Evolutionary conservation across 768 basidiomycete genomes (phyloP), one percentile per base, ranked within the genome.

Genomic region (Mycena rosella): DNA sequence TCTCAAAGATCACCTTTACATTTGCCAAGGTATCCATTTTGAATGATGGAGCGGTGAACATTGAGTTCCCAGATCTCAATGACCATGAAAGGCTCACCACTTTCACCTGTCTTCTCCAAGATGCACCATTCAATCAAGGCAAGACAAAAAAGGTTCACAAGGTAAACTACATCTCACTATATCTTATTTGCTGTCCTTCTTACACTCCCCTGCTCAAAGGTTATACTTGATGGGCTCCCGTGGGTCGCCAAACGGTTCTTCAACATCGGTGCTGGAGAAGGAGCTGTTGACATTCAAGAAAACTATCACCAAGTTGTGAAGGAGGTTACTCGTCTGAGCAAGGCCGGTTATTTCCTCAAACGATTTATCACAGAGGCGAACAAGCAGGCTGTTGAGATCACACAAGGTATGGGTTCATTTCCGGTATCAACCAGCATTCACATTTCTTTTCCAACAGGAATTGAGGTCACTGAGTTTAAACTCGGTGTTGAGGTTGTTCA

Each of bases 361-460:
- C 17, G 44, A 45, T 59, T 59, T 27, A 34, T 59, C 34, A 30
- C 44, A n/a, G 57, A 44, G 27, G 57, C 57, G n/a, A 59, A 34
- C 14, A 18, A 34, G 8, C 27, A 40, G 38, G 57, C 22, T 22
- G 45, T 59, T 11, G 45, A 48, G 29, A 59, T 59, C 30, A 44
- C 47, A 32, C 26, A 59, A 48, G 42, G 57, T 59, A 53, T 7
- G 15, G 4, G 5, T 18, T 22, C 26, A 8, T 3, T 5, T 7
- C 7, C 29, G 7, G 20, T 53, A 17, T 32, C 18, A 4, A 4
- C 5, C 9, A 22, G n/a, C 8, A 53, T 7, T 18, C n/a, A 32
- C 5, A 20, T 13, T 53, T 22, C 5, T 20, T 14, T 32, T 17
- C 3, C 26, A 7, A 17, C 52, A 53, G 52, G 29, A 15, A 30